Base-by-base conservation (phyloP, 768 basidiomycete species). In the Suillus spraguei region DNA sequence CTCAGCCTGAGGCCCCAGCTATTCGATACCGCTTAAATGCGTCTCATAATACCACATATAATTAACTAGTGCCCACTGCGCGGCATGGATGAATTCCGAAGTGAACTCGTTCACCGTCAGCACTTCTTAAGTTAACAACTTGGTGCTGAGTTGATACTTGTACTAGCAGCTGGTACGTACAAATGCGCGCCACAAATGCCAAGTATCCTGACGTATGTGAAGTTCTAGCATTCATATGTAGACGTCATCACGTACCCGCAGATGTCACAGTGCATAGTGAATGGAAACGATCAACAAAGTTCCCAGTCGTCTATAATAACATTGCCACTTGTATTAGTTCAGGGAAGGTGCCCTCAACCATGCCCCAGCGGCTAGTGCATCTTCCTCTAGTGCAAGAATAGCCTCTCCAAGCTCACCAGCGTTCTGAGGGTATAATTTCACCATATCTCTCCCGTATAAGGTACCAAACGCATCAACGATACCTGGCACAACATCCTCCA, bases 401-500 rank as follows among this genome's bases (percentile, higher is more conserved):
- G 78, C 81, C 50, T 78, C 74, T 38, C 80, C 83, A 49, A 86
- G 71, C 65, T 84, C 82, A 5, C 80, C 82, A 59, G 80, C 81
- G 3, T 77, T 69, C 14, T 73, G 74, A 32, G 80, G 42, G 50
- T 81, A 77, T 67, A 88, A 73, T 39, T 73, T 73, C 42, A 76
- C 72, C 76, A 86, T 78, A 38, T 84, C 78, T 60, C 87, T 81
- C 50, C 77, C 81, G 62, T 83, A 86, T 44, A 77, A 66, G 32
- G 70, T 71, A 38, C 85, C 80, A 67, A 89, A 85, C 20, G 78
- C 77, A 42, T 71, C 64, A 24, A 85, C 74, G 53, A 92, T 65
- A 22, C 78, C 83, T 8, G 77, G 74, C 38, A 89, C 80, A 70
- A 90, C 87, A 5, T 76, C 80, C 55, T 77, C 74, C 8, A 91